Conservation (phyloP, 2,329 filamentous ascomycete species). For the Exophiala xenobiotica region DNA sequence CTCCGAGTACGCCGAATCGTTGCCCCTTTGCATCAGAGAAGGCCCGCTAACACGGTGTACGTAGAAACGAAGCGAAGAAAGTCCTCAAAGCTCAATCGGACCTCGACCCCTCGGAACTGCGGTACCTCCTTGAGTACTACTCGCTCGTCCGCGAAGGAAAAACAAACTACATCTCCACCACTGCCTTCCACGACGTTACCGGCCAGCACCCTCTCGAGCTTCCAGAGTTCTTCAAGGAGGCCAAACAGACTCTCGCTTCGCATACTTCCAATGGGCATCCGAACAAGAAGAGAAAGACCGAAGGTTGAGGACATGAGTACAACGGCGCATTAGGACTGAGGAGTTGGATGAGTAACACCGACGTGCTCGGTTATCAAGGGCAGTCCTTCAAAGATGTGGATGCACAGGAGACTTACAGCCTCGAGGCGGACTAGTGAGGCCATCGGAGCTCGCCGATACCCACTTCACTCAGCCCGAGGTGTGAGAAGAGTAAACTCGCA, state of each 20-base stretch:
- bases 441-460: too few relatives aligned
- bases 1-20: constrained; percentile 43
- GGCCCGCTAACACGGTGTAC: not conserved
- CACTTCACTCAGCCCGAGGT: too few relatives aligned
- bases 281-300: constrained; percentile 36
- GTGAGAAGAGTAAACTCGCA: too few relatives aligned
- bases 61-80: constrained; percentile 35
- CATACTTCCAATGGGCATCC: constrained; percentile 36
- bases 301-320: too few relatives aligned
- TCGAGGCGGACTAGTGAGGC: too few relatives aligned
- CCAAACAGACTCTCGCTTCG: constrained; percentile 31
- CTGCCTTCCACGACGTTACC: constrained; percentile 52
- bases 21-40: not conserved
- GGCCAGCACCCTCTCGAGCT: constrained; percentile 48
- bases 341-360: too few relatives aligned
- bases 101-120: constrained; percentile 39
- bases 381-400: too few relatives aligned
- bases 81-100: constrained; percentile 41
- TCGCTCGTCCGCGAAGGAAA: constrained; percentile 54
- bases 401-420: too few relatives aligned
- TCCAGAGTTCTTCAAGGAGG: constrained; percentile 51
- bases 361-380: too few relatives aligned
- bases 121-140: constrained; percentile 54
- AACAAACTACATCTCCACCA: constrained; percentile 55
- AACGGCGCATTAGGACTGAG: too few relatives aligned